Evolutionary conservation across 164 flowering plant species (phyloP).

Genomic region (Vitis rotundifolia): DNA sequence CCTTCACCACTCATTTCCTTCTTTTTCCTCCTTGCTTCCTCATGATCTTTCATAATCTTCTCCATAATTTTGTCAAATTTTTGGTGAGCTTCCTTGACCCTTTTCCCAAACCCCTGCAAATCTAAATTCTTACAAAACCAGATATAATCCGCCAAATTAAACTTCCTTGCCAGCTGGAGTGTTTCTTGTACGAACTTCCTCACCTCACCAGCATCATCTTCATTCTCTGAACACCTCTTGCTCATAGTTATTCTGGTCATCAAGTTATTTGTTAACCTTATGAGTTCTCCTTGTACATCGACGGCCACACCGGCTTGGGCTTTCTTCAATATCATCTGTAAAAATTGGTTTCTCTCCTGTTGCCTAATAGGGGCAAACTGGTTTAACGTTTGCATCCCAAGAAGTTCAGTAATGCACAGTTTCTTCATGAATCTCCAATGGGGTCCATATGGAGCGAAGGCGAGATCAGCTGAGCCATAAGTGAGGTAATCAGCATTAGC

Average conservation of each 20-base stretch:
- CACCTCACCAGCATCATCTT: conserved; percentile 29
- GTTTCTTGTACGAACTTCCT: conserved; percentile 29
- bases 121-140: conserved; percentile 30
- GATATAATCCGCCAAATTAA: conserved; percentile 26
- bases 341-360: conserved; percentile 25
- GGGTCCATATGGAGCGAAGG: conserved; percentile 39
- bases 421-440: conserved; percentile 63
- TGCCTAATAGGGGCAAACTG: conserved; percentile 12
- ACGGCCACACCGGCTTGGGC: conserved; percentile 14
- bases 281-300: conserved; percentile 25
- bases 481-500: conserved; percentile 25
- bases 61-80: conserved; percentile 35
- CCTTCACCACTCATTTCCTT: not conserved
- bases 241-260: conserved; percentile 35
- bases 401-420: conserved; percentile 39
- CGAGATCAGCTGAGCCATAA: conserved; percentile 32
- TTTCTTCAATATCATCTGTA: conserved; percentile 7
- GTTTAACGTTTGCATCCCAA: conserved; percentile 21
- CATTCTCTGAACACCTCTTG: conserved; percentile 19
- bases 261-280: conserved; percentile 24
- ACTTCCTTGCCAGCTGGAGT: conserved; percentile 25
- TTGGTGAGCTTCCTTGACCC: conserved; percentile 1
- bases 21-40: conserved; percentile 6
- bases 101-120: conserved; percentile 22
- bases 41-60: conserved; percentile 27